Percentiles rank a stretch among this genome's conserved stretches.
These are phyloP conservation scores for Solanum medicagineum DNA, from an alignment of 257 asterid genomes.

Conservation along the genomic window DNA sequence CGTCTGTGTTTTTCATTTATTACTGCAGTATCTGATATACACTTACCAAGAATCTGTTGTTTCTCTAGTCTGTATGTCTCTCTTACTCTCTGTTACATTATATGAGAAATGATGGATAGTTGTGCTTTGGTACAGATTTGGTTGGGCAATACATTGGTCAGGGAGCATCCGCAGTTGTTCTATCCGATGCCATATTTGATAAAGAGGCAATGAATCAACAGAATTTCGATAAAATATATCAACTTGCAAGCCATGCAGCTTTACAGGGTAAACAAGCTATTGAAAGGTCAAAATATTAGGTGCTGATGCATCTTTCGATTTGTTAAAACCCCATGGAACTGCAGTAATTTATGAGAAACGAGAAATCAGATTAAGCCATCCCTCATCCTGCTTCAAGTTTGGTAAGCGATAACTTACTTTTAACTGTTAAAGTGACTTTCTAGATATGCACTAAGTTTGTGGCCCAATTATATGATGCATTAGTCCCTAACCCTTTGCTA, in stretches of 20 bases:
- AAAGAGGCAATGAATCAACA: constrained; percentile 36
- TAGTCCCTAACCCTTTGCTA: background rate
- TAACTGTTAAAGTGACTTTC: background rate
- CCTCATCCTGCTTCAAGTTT: background rate
- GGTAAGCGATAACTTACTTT: background rate
- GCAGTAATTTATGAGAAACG: background rate
- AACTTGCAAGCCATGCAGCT: constrained; percentile 43
- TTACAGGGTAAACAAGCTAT: constrained; percentile 35
- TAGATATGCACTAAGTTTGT: background rate
- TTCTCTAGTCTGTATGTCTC: background rate
- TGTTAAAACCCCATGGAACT: background rate
- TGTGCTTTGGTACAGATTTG: constrained; percentile 30
- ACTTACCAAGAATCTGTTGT: background rate
- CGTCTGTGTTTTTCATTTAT: background rate
- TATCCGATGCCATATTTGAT: constrained; percentile 81
- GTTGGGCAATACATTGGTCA: constrained; percentile 35
- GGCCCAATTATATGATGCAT: background rate
- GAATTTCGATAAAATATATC: constrained; percentile 28
- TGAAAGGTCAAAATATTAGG: constrained; percentile 18
- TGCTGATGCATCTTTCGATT: background rate
- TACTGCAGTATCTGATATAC: background rate
- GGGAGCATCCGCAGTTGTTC: constrained; percentile 72
- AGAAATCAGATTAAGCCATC: background rate
- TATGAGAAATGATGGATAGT: background rate
- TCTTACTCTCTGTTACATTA: background rate